Percentiles rank a stretch among this genome's conserved stretches.
Conservation (phyloP, 306 rosid species). For the Astragalus glycyphyllos region DNA sequence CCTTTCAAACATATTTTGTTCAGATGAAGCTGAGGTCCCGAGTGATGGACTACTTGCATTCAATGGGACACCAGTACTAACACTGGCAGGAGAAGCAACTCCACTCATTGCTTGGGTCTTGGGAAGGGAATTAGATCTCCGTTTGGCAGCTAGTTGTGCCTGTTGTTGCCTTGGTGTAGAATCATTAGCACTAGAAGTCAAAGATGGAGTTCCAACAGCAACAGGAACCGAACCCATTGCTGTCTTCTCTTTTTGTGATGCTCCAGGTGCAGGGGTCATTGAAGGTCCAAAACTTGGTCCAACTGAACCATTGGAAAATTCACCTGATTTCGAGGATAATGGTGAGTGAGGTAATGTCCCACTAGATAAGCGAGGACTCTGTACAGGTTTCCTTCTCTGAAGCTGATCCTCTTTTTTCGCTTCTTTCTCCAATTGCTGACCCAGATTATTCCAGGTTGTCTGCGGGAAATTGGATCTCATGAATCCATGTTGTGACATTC, state of each 20-base stretch:
- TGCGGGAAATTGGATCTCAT: slow-evolving; percentile 77
- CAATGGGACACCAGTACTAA: slow-evolving; percentile 68
- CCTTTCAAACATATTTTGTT: slow-evolving; percentile 69
- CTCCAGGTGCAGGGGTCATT: slow-evolving; percentile 54
- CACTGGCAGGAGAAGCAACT: slow-evolving; percentile 93
- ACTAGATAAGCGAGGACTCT: slow-evolving; percentile 86
- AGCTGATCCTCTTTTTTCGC: slow-evolving; percentile 79
- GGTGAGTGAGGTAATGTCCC: slow-evolving; percentile 84
- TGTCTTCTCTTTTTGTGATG: slow-evolving; percentile 80
- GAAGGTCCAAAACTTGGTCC: slow-evolving; percentile 81
- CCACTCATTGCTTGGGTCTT: slow-evolving; percentile 79
- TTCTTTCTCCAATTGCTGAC: slow-evolving; percentile 80
- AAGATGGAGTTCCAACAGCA: slow-evolving; percentile 69
- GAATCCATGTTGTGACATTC: slow-evolving; percentile 61
- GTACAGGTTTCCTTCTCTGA: slow-evolving; percentile 75
- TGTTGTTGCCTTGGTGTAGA: slow-evolving; percentile 88
- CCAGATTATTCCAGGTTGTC: slow-evolving; percentile 74
- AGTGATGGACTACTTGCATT: slow-evolving; percentile 88
- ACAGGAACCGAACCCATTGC: slow-evolving; percentile 61
- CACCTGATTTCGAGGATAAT: slow-evolving; percentile 87
- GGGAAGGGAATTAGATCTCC: slow-evolving; percentile 82
- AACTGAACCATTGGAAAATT: slow-evolving; percentile 82
- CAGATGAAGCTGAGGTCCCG: slow-evolving; percentile 65
- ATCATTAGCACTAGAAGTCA: slow-evolving; percentile 79
- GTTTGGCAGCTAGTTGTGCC: slow-evolving; percentile 69